Evolutionary conservation across 352 stramenopile genomes (phyloP), one percentile per base, ranked within the genome.

Genomic region (Chrysophaeum taylorii): DNA sequence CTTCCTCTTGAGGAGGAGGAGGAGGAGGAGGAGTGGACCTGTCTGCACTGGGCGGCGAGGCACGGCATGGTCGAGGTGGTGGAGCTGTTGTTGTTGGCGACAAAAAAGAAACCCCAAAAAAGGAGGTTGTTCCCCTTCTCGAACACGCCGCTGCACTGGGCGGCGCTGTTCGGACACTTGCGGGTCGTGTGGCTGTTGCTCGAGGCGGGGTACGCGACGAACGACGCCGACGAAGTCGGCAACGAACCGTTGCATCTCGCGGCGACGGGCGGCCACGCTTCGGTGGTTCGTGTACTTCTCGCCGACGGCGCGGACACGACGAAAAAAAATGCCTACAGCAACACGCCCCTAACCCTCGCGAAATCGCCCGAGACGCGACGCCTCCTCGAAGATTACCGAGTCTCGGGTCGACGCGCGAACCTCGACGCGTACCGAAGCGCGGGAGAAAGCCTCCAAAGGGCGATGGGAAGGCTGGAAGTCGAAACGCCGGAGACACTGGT

Each of bases 191-290:
- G 64, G 45, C 37, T 70, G 12, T 52, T 75, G 18, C 45, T 72
- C 27, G 31, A 45, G 25, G 42, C 42, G 2, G 64, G 64, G 1
- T 63, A 62, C 37, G 7, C 9, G 29, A 7, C 29, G 2, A 25
- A 41, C 4, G 60, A 76, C 50, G 53, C 35, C 14, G 72, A 76
- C 48, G 52, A 54, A 7, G 38, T 67, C 31, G 68, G 69, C 27
- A 74, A 78, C 36, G 60, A 68, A 27, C 42, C 74, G 27, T 29
- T 79, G 62, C 74, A 79, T 31, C 67, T 75, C 50, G 74, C 73
- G 0, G 69, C 68, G 2, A 69, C 71, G 9, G 74, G 71, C 23
- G 60, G 48, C 18, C 72, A 79, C 68, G 29, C 37, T 1, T 9
- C 39, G 25, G 35, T 77, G 21, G 69, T 79, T 14, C 25, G 53